These are phyloP conservation scores for Microbotryum saponariae DNA, from an alignment of 1,284 basidiomycete species.

Conservation along the genomic window DNA sequence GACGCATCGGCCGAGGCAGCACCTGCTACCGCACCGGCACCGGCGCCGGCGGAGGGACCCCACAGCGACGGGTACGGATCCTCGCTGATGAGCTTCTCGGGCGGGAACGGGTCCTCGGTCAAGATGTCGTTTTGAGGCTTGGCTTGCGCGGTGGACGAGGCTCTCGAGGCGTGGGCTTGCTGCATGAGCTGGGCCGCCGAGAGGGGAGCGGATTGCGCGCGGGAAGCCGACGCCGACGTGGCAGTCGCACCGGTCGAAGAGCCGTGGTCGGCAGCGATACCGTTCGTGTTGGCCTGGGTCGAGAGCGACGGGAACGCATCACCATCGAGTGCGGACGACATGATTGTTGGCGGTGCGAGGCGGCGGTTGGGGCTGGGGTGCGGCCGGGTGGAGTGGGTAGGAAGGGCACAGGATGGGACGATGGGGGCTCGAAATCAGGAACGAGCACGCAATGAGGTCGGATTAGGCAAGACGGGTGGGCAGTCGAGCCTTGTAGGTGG, in stretches of 20 bases:
- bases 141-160: not conserved
- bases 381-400: not conserved
- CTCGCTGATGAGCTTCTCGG: not conserved
- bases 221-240: not conserved
- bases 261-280: not conserved
- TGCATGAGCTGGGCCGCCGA: constrained; percentile 27
- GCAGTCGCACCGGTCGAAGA: not conserved
- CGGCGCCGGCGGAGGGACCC: not conserved
- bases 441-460: not conserved
- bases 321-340: not conserved
- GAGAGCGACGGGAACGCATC: not conserved
- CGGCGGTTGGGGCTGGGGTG: not conserved
- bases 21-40: not conserved
- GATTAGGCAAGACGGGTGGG: too few relatives aligned
- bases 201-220: constrained; percentile 2
- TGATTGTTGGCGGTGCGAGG: not conserved
- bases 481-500: too few relatives aligned
- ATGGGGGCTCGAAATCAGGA: not conserved
- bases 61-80: constrained; percentile 16
- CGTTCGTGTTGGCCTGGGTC: not conserved
- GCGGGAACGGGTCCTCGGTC: constrained; percentile 18
- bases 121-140: not conserved
- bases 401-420: not conserved
- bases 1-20: not conserved
- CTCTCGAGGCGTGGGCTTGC: constrained; percentile 18